Evolutionary conservation across 1,284 basidiomycete genomes (phyloP), one percentile per base, ranked within the genome.

Genomic region (Cerrena zonata): DNA sequence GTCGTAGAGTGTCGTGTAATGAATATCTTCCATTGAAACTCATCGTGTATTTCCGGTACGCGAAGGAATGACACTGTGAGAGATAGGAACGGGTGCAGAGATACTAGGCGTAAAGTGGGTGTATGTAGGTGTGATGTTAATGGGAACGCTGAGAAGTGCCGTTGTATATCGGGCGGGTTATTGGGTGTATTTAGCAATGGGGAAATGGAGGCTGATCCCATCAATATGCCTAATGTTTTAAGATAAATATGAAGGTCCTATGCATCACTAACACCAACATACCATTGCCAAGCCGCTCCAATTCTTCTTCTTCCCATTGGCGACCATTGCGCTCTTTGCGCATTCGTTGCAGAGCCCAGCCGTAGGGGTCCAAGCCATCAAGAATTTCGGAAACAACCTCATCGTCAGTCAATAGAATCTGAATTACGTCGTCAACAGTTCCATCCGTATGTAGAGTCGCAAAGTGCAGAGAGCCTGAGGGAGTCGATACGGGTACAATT

Each of bases 1-100:
- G 80, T 78, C 11, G 76, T 80, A 40, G 72, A 76, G 0, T 62
- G 66, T 49, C 75, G 72, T 5, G 84, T 76, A 47, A 89, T 70
- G 65, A 82, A 91, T 42, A 79, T 59, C 48, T 73, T 82, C 72
- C 83, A 83, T 56, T 72, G 61, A 58, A 84, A 89, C 1, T 74
- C 82, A 60, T 91, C 89, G 52, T 85, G 79, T 51, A 92, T 80
- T 63, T 90, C 86, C 1, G 87, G 89, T 19, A 92, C 80, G 49
- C 88, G 83, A 39, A 76, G 66, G 63, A 91, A 90, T 0, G 74
- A 66, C 36, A 87, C 60, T 2, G 71, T 67, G 2, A 85, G 49
- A 4, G 74, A 76, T 22, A 90, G 74, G 13, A 73, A 67, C 2
- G 81, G 77, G 63, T 89, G 79, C 3, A 84, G 72, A 1, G 86